These are phyloP conservation scores for Parmelia sp. DNA, from an alignment of 495 filamentous ascomycete genomes.

Conservation along the genomic window DNA sequence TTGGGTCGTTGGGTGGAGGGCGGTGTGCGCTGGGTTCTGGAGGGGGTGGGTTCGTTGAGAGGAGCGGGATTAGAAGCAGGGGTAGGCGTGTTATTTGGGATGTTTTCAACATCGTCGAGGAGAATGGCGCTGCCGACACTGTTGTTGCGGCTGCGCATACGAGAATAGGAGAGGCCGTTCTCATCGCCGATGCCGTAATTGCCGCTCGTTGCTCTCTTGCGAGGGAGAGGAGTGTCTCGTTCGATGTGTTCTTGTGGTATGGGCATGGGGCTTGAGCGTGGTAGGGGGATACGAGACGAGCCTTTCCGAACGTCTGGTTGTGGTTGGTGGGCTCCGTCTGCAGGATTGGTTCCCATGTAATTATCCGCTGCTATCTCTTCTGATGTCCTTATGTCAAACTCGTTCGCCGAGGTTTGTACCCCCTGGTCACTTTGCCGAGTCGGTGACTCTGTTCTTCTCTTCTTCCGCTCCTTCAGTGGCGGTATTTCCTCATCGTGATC, in stretches of 20 bases:
- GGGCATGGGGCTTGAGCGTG: conserved; percentile 69
- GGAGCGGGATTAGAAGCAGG: conserved; percentile 45
- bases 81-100: conserved; percentile 32
- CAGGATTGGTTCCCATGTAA: conserved; percentile 35
- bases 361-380: conserved; percentile 71
- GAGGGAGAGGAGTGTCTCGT: conserved; percentile 59
- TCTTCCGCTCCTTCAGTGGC: conserved; percentile 19
- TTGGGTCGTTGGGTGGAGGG: conserved; percentile 30
- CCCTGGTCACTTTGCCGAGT: conserved; percentile 39
- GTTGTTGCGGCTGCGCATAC: conserved; percentile 64
- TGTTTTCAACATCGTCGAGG: conserved; percentile 43
- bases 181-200: conserved; percentile 47
- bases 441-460: conserved; percentile 40
- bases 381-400: conserved; percentile 70
- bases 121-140: conserved; percentile 56
- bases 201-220: conserved; percentile 50
- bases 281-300: conserved; percentile 76
- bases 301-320: conserved; percentile 43
- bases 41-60: conserved; percentile 28
- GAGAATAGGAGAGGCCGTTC: conserved; percentile 52
- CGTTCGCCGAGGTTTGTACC: conserved; percentile 32
- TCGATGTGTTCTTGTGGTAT: conserved; percentile 63
- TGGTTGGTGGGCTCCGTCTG: conserved; percentile 32
- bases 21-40: conserved; percentile 22
- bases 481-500: conserved; percentile 25